Conservation (phyloP, 306 rosid species). For the Senna tora region DNA sequence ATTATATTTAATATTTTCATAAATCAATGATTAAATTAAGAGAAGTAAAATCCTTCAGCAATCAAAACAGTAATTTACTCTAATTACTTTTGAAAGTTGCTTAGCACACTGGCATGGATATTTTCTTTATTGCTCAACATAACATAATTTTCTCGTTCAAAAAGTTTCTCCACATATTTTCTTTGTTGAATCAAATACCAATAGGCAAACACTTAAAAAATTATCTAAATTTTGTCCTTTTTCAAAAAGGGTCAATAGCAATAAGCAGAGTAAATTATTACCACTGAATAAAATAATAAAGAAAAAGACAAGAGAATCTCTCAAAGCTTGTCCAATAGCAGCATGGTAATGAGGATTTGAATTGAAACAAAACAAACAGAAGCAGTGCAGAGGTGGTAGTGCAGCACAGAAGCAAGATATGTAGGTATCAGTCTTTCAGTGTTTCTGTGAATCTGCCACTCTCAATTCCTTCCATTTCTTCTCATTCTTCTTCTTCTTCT, state of each 20-base stretch:
- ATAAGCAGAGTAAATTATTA: slow-evolving; percentile 20
- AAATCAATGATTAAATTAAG: too few species aligned
- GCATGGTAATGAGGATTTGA: slow-evolving; percentile 52
- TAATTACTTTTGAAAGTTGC: too few species aligned
- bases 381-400: slow-evolving; percentile 36
- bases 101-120: too few species aligned
- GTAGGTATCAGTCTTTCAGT: slow-evolving; percentile 41
- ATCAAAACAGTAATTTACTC: too few species aligned
- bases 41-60: too few species aligned
- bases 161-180: background rate
- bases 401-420: slow-evolving; percentile 23
- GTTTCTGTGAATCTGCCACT: slow-evolving; percentile 43
- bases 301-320: slow-evolving; percentile 56
- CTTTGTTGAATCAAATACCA: background rate
- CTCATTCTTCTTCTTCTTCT: slow-evolving; percentile 30
- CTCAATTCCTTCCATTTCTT: slow-evolving; percentile 34
- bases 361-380: slow-evolving; percentile 36
- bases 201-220: background rate
- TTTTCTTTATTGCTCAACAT: too few species aligned
- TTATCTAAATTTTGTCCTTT: background rate
- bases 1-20: too few species aligned
- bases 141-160: too few species aligned
- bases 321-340: slow-evolving; percentile 51
- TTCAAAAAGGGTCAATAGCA: slow-evolving; percentile 21
- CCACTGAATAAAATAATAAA: slow-evolving; percentile 18